phyloP scores from a whole-genome alignment of 768 basidiomycete species.

The Serendipita sp. region DNA sequence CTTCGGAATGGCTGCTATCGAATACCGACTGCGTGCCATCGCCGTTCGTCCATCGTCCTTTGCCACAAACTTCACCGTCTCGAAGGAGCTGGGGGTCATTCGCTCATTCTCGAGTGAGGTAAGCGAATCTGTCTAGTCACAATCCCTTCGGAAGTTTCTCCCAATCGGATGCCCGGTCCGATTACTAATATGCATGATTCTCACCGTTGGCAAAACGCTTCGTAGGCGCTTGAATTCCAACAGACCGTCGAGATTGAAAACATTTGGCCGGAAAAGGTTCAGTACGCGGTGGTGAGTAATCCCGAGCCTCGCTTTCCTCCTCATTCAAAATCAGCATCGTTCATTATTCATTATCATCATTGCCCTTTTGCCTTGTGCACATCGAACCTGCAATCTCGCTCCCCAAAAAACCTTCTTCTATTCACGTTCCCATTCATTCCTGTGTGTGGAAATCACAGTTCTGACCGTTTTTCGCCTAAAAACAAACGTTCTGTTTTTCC shows the following conservation, averaged over 20 bases:
- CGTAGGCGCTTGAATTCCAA: conserved; percentile 71
- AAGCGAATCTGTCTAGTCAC: not conserved
- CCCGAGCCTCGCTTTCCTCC: not conserved
- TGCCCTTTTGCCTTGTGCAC: not conserved
- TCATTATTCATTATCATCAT: not conserved
- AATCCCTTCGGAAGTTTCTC: not conserved
- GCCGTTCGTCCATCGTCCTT: conserved; percentile 59
- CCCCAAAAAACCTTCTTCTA: not conserved
- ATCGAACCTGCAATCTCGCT: not conserved
- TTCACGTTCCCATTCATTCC: not conserved
- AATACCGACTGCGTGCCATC: conserved; percentile 81
- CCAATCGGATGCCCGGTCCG: not conserved
- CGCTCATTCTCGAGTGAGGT: conserved; percentile 56
- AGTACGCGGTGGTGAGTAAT: conserved; percentile 53
- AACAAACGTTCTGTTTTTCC: not conserved
- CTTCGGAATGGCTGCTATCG: conserved; percentile 35
- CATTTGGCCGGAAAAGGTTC: conserved; percentile 93
- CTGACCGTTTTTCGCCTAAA: no score
- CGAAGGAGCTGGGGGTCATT: conserved; percentile 46
- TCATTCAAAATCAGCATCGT: no score
- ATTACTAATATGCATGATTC: not conserved
- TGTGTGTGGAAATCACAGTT: not conserved
- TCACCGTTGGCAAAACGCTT: not conserved
- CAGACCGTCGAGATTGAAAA: conserved; percentile 93
- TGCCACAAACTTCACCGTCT: conserved; percentile 48